phyloP scores from a whole-genome alignment of 2,329 filamentous ascomycete genomes.

The Calonectria pteridis region DNA sequence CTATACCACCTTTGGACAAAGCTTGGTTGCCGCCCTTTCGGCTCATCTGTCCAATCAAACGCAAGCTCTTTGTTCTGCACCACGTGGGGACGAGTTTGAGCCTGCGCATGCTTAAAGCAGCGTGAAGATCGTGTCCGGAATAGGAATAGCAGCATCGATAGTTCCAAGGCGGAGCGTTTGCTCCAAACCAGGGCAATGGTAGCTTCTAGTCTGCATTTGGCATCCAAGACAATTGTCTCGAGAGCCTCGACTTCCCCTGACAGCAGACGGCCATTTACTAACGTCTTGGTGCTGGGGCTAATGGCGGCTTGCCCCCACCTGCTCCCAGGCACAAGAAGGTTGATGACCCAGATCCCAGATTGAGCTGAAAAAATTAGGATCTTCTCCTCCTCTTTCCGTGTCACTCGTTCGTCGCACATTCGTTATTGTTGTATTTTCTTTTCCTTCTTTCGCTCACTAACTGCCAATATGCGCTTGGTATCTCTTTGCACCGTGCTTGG shows the following conservation, averaged over 20 bases:
- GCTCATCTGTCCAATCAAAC: neutral
- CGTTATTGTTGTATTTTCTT: neutral
- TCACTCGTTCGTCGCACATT: constrained; percentile 6
- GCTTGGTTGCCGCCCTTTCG: neutral
- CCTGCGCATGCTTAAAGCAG: neutral
- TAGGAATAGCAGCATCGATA: neutral
- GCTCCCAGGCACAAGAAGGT: neutral
- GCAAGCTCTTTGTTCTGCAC: neutral
- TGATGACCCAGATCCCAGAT: neutral
- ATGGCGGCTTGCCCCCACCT: neutral
- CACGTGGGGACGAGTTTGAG: neutral
- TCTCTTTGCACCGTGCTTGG: constrained; percentile 27
- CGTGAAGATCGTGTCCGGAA: neutral
- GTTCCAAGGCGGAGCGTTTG: neutral
- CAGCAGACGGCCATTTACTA: neutral
- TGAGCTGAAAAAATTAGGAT: neutral
- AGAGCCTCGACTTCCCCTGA: neutral
- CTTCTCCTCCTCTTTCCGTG: neutral
- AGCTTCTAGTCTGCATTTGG: neutral
- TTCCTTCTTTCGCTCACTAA: neutral
- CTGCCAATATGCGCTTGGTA: constrained; percentile 33
- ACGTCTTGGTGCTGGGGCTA: neutral
- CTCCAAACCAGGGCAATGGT: neutral
- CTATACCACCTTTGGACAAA: neutral
- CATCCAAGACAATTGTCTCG: neutral